Evolutionary conservation across 1,139 yeast species (phyloP), one percentile per base, ranked within the genome.

Genomic region (Kodamaea ohmeri): DNA sequence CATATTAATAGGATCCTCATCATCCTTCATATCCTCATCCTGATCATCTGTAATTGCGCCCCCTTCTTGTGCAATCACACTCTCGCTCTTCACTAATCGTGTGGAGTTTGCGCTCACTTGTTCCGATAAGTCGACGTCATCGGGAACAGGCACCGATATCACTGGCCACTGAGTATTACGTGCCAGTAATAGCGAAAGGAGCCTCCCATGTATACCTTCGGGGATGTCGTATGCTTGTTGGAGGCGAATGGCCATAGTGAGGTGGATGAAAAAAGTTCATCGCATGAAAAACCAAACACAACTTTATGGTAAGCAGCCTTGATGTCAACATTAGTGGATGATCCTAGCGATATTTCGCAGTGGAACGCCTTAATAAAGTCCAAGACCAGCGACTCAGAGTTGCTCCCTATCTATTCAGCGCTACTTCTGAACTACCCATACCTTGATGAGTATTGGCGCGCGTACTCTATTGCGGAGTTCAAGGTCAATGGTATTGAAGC

Each of bases 371-470:
- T 66, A 2, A 53, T 69, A 30, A 44, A 48, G 14, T 47, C 59
- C 12, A 25, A 25, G 16, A 25, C 24, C 13, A 39, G 19, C 20
- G 40, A 37, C 17, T 19, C 37, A 12, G 19, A 26, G 6, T 6
- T 31, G 25, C 25, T 30, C 18, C 38, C 41, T 4, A 38, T 49
- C 15, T 67, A 64, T 43, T 14, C 36, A 4, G 62, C 62, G 16
- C 53, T 81, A 4, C 54, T 83, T 19, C 45, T 60, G 0, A 56
- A 73, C 37, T 82, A 72, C 47, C 90, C 90, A 0, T 67, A 75
- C 42, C 59, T 78, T 29, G 65, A 69, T n/a, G 71, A 67, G 4
- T 72, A 74, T 48, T 83, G 92, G 90, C 78, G 74, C 52, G 65
- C 69, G 40, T 80, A 71, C 53, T 74, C 73, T 44, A 65, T 79